A percentile compares a stretch with the other conserved stretches of the same genome.
phyloP scores from a whole-genome alignment of 2,329 filamentous ascomycete species.

The Scleromitrula shiraiana region DNA sequence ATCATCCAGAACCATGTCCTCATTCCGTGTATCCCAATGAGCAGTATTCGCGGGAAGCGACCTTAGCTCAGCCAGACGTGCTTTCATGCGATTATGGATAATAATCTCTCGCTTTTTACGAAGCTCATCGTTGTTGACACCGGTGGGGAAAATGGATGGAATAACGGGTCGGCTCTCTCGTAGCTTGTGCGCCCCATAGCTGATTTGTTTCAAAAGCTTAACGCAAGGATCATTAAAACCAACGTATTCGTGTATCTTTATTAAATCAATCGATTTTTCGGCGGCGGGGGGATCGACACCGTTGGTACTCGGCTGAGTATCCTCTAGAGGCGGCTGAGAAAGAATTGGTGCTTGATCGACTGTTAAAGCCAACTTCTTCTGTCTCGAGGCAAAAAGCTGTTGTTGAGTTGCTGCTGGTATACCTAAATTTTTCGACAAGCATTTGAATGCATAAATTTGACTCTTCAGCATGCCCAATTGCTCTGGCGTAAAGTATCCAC shows the following conservation, averaged over 20 bases:
- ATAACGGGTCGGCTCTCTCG: constrained; percentile 73
- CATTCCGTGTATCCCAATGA: constrained; percentile 71
- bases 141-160: constrained; percentile 80
- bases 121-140: constrained; percentile 78
- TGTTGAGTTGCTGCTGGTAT: constrained; percentile 74
- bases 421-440: constrained; percentile 78
- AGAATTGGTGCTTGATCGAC: constrained; percentile 17
- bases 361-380: constrained; percentile 42
- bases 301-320: constrained; percentile 32
- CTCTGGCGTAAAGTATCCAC: constrained; percentile 63
- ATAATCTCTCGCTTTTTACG: constrained; percentile 82
- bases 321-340: constrained; percentile 21
- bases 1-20: constrained; percentile 67
- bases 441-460: constrained; percentile 88
- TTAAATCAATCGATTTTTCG: constrained; percentile 21
- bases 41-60: constrained; percentile 77
- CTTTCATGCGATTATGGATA: constrained; percentile 81
- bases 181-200: constrained; percentile 69
- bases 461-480: constrained; percentile 72
- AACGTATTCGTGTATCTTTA: constrained; percentile 46
- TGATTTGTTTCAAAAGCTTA: constrained; percentile 44
- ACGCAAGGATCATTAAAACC: constrained; percentile 63
- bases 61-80: constrained; percentile 78
- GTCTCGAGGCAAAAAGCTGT: constrained; percentile 68
- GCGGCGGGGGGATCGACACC: constrained; percentile 29